Conservation (phyloP, 2,329 filamentous ascomycete genomes). For the Alternaria brassicae region DNA sequence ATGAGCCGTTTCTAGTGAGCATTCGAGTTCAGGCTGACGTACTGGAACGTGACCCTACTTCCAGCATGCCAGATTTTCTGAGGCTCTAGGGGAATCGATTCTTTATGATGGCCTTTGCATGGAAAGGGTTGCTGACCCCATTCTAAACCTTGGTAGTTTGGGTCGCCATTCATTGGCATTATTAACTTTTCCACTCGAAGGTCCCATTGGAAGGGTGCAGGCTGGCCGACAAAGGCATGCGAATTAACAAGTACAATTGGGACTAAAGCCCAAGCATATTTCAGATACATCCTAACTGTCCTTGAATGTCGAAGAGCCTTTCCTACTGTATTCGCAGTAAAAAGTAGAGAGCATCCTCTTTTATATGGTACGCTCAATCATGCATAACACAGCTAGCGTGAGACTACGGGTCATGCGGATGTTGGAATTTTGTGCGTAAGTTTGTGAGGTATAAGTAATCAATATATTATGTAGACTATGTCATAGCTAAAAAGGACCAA, state of each 20-base stretch:
- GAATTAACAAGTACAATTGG: slow-evolving; percentile 3
- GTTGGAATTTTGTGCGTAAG: neutral
- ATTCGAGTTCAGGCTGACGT: neutral
- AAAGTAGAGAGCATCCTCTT: neutral
- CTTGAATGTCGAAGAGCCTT: neutral
- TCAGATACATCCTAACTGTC: neutral
- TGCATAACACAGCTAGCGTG: neutral
- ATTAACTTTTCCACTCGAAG: slow-evolving; percentile 11
- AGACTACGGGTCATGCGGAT: neutral
- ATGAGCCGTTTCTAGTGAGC: neutral
- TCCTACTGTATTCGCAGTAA: neutral
- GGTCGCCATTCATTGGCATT: slow-evolving; percentile 12
- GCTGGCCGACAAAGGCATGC: slow-evolving; percentile 6
- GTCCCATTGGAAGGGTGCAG: neutral
- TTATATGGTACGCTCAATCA: neutral
- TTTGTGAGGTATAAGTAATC: neutral
- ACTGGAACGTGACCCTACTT: slow-evolving; percentile 9
- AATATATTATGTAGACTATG: neutral
- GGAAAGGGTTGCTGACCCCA: slow-evolving; percentile 10
- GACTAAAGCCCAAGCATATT: neutral
- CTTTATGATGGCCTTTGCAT: slow-evolving; percentile 9
- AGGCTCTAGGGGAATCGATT: neutral
- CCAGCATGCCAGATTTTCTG: slow-evolving; percentile 4
- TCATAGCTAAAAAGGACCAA: neutral
- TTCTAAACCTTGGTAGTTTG: slow-evolving; percentile 4